Evolutionary conservation across 1,139 yeast species (phyloP).

Genomic region (Waltiozyma sp.): DNA sequence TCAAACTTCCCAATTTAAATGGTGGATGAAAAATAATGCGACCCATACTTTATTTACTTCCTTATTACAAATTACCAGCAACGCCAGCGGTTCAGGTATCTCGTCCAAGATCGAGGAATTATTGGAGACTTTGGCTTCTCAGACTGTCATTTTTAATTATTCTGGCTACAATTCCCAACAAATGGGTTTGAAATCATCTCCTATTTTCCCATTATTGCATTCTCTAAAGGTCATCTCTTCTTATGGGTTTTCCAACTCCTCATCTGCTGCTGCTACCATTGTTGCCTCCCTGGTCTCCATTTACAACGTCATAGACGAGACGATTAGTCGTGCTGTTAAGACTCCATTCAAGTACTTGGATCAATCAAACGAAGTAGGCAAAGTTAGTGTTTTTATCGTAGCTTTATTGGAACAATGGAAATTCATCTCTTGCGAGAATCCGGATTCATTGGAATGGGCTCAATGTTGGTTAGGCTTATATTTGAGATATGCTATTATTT

Average conservation of each 20-base stretch:
- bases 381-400: constrained; percentile 55
- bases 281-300: constrained; percentile 20
- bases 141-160: constrained; percentile 38
- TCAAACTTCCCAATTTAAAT: constrained; percentile 35
- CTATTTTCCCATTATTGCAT: constrained; percentile 31
- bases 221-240: constrained; percentile 23
- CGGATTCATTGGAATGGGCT: constrained; percentile 18
- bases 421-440: constrained; percentile 32
- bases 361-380: constrained; percentile 31
- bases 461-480: constrained; percentile 43
- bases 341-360: constrained; percentile 83
- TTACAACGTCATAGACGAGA: constrained; percentile 64
- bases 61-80: constrained; percentile 39
- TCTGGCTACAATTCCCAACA: constrained; percentile 6
- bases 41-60: constrained; percentile 48
- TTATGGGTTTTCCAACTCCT: too few relatives aligned
- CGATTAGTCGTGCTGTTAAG: constrained; percentile 54
- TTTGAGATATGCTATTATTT: constrained; percentile 30
- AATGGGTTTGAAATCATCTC: constrained; percentile 31
- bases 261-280: constrained; percentile 1
- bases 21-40: constrained; percentile 45
- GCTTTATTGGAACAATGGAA: constrained; percentile 66
- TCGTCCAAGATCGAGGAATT: constrained; percentile 27
- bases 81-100: constrained; percentile 8
- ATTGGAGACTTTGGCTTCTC: constrained; percentile 28